Percentiles rank a stretch among this genome's conserved stretches.
phyloP scores from a whole-genome alignment of 2,329 filamentous ascomycete genomes.

The Fusarium tanahbumbuense region DNA sequence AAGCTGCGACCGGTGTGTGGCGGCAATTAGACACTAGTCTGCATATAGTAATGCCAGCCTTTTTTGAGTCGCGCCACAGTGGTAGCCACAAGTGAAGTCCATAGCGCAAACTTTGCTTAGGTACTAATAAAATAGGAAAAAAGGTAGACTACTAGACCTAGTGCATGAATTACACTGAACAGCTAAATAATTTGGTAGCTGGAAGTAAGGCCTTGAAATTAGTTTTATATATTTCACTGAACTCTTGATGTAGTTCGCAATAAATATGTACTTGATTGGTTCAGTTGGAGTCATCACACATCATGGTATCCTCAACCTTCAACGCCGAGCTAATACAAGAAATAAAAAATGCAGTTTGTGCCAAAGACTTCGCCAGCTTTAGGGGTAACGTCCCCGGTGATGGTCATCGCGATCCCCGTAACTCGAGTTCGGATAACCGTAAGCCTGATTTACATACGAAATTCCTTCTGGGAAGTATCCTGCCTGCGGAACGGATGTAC shows the following conservation, averaged over 20 bases:
- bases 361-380: not conserved
- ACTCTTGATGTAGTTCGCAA: not conserved
- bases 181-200: too few relatives aligned
- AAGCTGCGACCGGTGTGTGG: conserved; percentile 46
- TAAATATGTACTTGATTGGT: not conserved
- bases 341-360: not conserved
- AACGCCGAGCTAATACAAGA: conserved; percentile 27
- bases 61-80: not conserved
- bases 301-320: conserved; percentile 24
- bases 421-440: not conserved
- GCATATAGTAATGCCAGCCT: not conserved
- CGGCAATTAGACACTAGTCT: conserved; percentile 31
- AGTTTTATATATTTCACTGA: not conserved
- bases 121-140: too few relatives aligned
- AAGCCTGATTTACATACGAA: not conserved
- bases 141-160: too few relatives aligned
- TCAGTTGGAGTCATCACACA: conserved; percentile 10
- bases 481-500: not conserved
- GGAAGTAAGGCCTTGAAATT: not conserved
- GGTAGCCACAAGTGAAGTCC: not conserved
- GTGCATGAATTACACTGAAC: too few relatives aligned
- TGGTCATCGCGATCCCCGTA: conserved; percentile 15
- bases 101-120: too few relatives aligned
- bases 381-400: conserved; percentile 1
- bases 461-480: not conserved